Base-by-base conservation (phyloP, 768 basidiomycete genomes). In the Hysterangium stoloniferum region DNA sequence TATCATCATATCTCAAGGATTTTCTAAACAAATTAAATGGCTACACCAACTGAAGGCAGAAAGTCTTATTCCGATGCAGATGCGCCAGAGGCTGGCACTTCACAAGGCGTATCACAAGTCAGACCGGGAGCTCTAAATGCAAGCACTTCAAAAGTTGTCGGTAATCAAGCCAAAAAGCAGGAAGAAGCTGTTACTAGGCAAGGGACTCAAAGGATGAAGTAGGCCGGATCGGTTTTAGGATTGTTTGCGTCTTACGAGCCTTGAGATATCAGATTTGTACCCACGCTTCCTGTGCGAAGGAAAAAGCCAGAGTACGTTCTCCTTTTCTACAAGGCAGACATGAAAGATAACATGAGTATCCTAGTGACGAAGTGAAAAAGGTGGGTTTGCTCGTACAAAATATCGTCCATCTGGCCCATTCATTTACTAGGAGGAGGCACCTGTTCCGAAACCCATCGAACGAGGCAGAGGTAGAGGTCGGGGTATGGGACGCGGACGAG, bases 181-280 rank as follows among this genome's bases (percentile, higher is more conserved):
- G 64, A 73, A 40, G 84, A 87, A 41, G 3, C 40, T 65, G 78
- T 83, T 44, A 88, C 86, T 13, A 73, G 85, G 35, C 78, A 83
- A 52, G 84, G 85, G 37, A 74, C 82, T 1, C 80, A 80, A 59
- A 89, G 80, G 62, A 76, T 88, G 65, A 88, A 85, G 48, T 50
- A 17, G 31, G 28, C 25, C 17, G 32, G 8, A 15, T 3, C 29
- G 4, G 12, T 6, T 45, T 45, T 5, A 17, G 28, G 13, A 9
- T 49, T 42, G 17, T 25, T 3, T 29, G 3, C 4, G 28, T n/a
- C n/a, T 28, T 2, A 25, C 11, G 12, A 25, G 7, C 20, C 32
- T 27, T 50, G 33, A 17, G 28, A 13, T 31, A 27, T 20, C 48
- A 54, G 48, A 63, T 90, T 90, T 57, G 78, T 83, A 6, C 87